phyloP scores from a whole-genome alignment of 768 basidiomycete genomes.

The Boletus speciosus region DNA sequence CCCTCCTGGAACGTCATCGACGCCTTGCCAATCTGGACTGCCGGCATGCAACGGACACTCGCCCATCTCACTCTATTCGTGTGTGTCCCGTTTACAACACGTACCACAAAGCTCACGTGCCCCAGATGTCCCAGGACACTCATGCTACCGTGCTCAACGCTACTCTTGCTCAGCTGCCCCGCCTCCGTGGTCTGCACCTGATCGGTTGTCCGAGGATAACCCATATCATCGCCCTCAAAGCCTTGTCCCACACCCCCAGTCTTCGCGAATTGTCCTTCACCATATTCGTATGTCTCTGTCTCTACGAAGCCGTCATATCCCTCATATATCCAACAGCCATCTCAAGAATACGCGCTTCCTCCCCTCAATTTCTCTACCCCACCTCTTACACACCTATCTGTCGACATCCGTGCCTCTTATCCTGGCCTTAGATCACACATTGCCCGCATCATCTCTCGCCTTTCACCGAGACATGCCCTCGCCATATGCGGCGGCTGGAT shows the following conservation, averaged over 20 bases:
- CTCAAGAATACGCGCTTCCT: conserved; percentile 8
- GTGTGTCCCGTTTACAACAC: conserved; percentile 22
- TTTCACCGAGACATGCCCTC: conserved; percentile 31
- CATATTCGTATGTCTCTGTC: conserved; percentile 43
- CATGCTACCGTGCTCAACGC: conserved; percentile 49
- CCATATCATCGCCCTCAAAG: conserved; percentile 46
- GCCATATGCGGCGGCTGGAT: conserved; percentile 30
- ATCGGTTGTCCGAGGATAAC: conserved; percentile 57
- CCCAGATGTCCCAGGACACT: conserved; percentile 54
- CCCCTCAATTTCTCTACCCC: conserved; percentile 29
- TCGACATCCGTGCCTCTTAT: conserved; percentile 44
- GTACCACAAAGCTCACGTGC: background rate
- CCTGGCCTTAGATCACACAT: conserved; percentile 18
- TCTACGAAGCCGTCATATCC: background rate
- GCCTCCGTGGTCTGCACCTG: conserved; percentile 56
- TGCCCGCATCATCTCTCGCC: conserved; percentile 20
- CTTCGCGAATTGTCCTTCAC: conserved; percentile 63
- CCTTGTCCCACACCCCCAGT: conserved; percentile 44
- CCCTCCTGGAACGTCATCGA: conserved; percentile 64
- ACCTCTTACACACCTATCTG: conserved; percentile 46
- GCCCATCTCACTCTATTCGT: conserved; percentile 59
- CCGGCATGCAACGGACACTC: conserved; percentile 41
- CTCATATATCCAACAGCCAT: conserved; percentile 9
- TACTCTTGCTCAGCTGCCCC: conserved; percentile 48
- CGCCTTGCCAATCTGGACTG: conserved; percentile 55